phyloP scores from a whole-genome alignment of 257 asterid genomes.

The Przewalskia tangutica region DNA sequence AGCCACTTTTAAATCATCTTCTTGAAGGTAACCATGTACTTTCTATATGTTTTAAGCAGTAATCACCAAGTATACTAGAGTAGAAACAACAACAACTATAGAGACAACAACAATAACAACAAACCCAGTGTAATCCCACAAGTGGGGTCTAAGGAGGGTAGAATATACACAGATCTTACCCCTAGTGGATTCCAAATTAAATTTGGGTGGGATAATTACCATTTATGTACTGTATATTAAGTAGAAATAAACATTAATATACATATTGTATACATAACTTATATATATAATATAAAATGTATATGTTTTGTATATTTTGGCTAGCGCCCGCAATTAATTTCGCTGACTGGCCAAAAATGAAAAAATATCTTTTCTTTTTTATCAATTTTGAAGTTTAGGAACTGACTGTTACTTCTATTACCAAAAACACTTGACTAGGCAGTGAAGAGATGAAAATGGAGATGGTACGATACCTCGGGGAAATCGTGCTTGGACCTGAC shows the following conservation, averaged over 20 bases:
- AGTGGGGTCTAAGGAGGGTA: no score
- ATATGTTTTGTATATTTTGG: no score
- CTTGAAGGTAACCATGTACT: slow-evolving; percentile 33
- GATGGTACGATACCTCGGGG: slow-evolving; percentile 64
- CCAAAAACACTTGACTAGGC: slow-evolving; percentile 31
- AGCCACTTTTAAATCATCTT: slow-evolving; percentile 55
- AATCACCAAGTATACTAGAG: not conserved
- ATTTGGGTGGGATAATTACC: no score
- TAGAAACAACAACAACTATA: not conserved
- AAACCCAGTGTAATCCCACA: no score
- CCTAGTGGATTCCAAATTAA: not conserved
- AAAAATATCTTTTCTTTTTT: not conserved
- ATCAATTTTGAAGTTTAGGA: not conserved
- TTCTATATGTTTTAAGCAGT: not conserved
- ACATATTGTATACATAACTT: no score
- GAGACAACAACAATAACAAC: not conserved
- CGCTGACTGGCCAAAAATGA: no score
- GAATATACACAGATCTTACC: no score
- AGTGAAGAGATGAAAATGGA: slow-evolving; percentile 48
- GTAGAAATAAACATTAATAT: no score
- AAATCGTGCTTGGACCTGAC: slow-evolving; percentile 43
- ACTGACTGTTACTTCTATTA: not conserved
- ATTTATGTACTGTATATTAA: no score
- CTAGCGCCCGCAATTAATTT: no score
- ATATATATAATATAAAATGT: no score